Evolutionary conservation across 805 yeast genomes (phyloP), one percentile per base, ranked within the genome.

Genomic region (Wickerhamiella dianesei): DNA sequence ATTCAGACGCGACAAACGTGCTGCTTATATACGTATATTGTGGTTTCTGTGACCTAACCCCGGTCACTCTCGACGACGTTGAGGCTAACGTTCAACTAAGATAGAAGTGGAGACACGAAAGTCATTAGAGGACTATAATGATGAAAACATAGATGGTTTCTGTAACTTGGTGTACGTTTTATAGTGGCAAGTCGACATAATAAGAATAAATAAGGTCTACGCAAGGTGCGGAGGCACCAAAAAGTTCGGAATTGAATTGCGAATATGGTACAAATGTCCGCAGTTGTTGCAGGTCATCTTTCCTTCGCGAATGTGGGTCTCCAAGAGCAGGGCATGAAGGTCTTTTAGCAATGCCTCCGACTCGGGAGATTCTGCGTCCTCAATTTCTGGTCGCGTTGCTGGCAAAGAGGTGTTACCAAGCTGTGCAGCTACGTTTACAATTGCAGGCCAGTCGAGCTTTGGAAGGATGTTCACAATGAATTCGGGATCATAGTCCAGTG

Each of bases 151-250:
- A n/a, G n/a, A n/a, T n/a, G n/a, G n/a, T n/a, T n/a, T n/a, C n/a
- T n/a, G n/a, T n/a, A n/a, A 6, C 32, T 25, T 25, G 32, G 32
- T 25, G 6, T 25, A 6, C 12, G 32, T 25, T 25, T 25, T 25
- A n/a, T n/a, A n/a, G n/a, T n/a, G n/a, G n/a, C n/a, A n/a, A n/a
- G n/a, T n/a, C n/a, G n/a, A n/a, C n/a, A n/a, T n/a, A 39, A 20
- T 13, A 6, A 22, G 21, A 21, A n/a, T 44, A 41, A 22, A 45
- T 44, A 14, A 17, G n/a, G 42, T 41, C 44, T 53, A 61, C 3
- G 88, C 94, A 55, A 92, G 70, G 61, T 92, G 97, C 4, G 97
- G 97, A 29, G 98, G 97, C 35, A 92, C 73, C 46, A 92, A 67
- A 65, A 92, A 82, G 70, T 89, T 89, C 35, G 99, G 96, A 56